phyloP scores from a whole-genome alignment of 2,329 filamentous ascomycete genomes.

The Colletotrichum lupini region DNA sequence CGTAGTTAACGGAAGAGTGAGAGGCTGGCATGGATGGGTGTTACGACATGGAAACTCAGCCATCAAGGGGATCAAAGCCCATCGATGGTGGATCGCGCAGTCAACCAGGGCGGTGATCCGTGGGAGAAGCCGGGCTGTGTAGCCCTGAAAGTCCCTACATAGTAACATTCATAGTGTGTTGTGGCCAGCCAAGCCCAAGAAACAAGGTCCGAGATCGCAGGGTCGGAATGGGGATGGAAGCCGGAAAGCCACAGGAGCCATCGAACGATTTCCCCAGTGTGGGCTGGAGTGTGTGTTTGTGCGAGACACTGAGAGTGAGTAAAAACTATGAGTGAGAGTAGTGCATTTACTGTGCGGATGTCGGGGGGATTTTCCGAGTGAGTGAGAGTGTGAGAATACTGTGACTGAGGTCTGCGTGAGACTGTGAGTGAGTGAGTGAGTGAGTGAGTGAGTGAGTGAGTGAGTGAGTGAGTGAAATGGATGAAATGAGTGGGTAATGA shows the following conservation, averaged over 20 bases:
- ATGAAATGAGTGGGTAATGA: neutral
- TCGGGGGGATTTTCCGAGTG: neutral
- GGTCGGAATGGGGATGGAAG: neutral
- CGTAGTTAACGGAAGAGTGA: neutral
- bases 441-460: neutral
- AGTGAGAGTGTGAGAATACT: neutral
- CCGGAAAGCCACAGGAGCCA: constrained; percentile 10
- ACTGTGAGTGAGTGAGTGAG: neutral
- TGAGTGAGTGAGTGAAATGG: neutral
- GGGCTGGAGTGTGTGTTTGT: constrained; percentile 5
- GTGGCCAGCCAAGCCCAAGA: neutral
- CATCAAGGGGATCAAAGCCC: neutral
- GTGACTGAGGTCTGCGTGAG: too few relatives aligned
- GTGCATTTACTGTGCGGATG: neutral
- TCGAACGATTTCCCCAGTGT: constrained; percentile 29
- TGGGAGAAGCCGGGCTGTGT: constrained; percentile 30
- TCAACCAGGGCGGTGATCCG: constrained; percentile 14
- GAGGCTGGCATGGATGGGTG: constrained; percentile 1
- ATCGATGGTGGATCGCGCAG: constrained; percentile 13
- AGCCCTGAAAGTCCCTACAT: neutral
- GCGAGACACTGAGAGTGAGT: neutral
- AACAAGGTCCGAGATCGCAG: constrained; percentile 31
- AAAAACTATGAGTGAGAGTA: neutral
- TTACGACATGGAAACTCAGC: constrained; percentile 24
- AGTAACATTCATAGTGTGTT: neutral